Conservation (phyloP, 805 yeast species). For the Lachancea thermotolerans region DNA sequence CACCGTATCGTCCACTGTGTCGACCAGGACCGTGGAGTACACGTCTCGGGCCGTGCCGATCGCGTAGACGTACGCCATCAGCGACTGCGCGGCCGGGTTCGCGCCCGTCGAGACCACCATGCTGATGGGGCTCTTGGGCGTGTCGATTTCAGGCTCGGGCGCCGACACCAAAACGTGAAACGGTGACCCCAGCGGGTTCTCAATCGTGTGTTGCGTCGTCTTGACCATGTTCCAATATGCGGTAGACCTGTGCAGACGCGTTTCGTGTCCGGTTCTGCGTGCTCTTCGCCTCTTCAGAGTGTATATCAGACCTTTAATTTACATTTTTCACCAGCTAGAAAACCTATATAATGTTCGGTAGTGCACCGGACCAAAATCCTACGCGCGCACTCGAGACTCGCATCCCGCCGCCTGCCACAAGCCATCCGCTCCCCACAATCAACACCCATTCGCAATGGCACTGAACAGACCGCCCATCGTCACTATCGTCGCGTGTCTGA, state of each 20-base stretch:
- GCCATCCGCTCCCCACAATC: no score
- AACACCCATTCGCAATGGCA: no score
- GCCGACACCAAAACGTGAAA: slow-evolving; percentile 14
- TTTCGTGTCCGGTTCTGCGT: no score
- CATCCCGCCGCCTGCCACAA: no score
- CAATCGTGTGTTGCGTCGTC: slow-evolving; percentile 2
- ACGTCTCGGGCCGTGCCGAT: slow-evolving; percentile 9
- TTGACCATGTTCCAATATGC: not conserved
- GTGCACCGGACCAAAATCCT: no score
- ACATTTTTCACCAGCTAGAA: no score
- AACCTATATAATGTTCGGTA: no score
- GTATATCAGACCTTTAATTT: no score
- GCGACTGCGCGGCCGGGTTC: not conserved
- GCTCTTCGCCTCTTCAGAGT: no score
- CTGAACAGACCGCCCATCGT: slow-evolving; percentile 36
- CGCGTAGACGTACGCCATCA: slow-evolving; percentile 5
- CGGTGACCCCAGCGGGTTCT: slow-evolving; percentile 5
- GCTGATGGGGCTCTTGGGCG: slow-evolving; percentile 2
- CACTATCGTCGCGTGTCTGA: slow-evolving; percentile 77
- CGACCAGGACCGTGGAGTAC: slow-evolving; percentile 22
- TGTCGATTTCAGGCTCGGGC: slow-evolving; percentile 9
- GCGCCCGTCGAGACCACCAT: slow-evolving; percentile 3
- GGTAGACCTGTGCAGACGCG: not conserved
- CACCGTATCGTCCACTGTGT: slow-evolving; percentile 22
- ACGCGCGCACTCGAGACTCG: no score